These are phyloP conservation scores for Abelmoschus esculentus DNA, from an alignment of 345 rosid genomes.

Conservation along the genomic window DNA sequence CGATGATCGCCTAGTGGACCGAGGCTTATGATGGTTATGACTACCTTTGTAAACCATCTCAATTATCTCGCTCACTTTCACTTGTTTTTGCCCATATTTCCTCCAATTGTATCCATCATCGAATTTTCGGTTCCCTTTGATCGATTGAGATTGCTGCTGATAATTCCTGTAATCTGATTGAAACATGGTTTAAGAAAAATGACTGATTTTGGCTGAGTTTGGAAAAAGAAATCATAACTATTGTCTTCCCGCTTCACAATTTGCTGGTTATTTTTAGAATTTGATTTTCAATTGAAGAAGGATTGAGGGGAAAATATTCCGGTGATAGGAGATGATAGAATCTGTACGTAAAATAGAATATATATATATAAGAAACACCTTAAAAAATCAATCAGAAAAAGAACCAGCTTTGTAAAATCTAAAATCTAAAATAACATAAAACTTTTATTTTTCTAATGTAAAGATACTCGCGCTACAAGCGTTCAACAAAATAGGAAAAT, in stretches of 20 bases:
- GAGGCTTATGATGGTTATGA: not conserved
- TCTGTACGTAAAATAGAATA: not conserved
- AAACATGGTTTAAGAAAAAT: not conserved
- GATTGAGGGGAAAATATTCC: not conserved
- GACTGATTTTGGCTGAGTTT: not conserved
- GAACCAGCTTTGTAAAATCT: not conserved
- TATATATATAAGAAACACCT: not conserved
- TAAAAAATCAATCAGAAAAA: not conserved
- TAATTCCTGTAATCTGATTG: not conserved
- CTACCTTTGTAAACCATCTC: not conserved
- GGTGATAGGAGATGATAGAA: not conserved
- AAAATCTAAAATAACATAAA: not conserved
- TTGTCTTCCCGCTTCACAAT: not conserved
- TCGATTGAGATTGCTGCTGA: not conserved
- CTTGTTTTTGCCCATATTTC: not conserved
- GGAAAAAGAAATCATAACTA: not conserved
- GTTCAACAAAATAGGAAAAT: not conserved
- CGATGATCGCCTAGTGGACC: not conserved
- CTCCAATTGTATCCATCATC: not conserved
- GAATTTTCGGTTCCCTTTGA: not conserved
- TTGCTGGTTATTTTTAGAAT: not conserved
- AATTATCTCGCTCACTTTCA: not conserved
- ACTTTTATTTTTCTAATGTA: not conserved
- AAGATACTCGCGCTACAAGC: not conserved
- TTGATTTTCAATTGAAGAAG: not conserved